Evolutionary conservation across 2,329 filamentous ascomycete genomes (phyloP), one percentile per base, ranked within the genome.

Genomic region (Phaeomoniella chlamydospora): DNA sequence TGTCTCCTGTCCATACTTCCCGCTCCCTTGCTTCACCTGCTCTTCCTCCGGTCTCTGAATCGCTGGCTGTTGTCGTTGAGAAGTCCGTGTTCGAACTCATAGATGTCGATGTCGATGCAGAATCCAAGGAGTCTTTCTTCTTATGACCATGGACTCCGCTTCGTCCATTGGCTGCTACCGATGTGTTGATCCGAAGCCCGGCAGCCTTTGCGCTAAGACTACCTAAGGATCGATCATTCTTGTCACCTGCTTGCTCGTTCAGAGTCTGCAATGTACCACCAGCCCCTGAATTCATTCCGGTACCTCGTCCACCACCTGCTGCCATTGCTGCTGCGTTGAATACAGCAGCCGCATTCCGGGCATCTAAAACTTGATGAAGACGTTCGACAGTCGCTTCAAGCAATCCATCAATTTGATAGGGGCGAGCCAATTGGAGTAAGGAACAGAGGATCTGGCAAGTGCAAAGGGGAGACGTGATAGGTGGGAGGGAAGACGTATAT

Each of bases 281-380:
- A 4, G 66, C 59, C 4, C 73, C 65, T 47, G 71, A 75, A 26
- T 68, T 61, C 49, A 74, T 83, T 36, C 80, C 77, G 17, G 88
- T 83, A 33, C 83, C 82, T 33, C 86, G 75, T 0, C 90, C 90
- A 16, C 90, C 87, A 9, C 90, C 90, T 1, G 90, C 90, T 1
- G 87, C 90, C 90, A 96, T 96, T 36, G 90, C 90, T 0, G 88
- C 90, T 0, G 90, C 90, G 45, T 98, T 98, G 66, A 98, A 98
- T 0, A 98, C 87, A 4, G 90, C 90, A 0, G 90, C 90, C 0
- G 90, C 88, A 46, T 96, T 98, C 33, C 88, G 74, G 33, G 84
- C 90, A 54, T 98, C 90, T 3, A 98, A 72, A 1, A 92, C 73
- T 18, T 82, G 72, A 50, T 98, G 90, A 0, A 98, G 68, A 5